phyloP scores from a whole-genome alignment of 2,329 filamentous ascomycete species.

The Neofusicoccum ribis region DNA sequence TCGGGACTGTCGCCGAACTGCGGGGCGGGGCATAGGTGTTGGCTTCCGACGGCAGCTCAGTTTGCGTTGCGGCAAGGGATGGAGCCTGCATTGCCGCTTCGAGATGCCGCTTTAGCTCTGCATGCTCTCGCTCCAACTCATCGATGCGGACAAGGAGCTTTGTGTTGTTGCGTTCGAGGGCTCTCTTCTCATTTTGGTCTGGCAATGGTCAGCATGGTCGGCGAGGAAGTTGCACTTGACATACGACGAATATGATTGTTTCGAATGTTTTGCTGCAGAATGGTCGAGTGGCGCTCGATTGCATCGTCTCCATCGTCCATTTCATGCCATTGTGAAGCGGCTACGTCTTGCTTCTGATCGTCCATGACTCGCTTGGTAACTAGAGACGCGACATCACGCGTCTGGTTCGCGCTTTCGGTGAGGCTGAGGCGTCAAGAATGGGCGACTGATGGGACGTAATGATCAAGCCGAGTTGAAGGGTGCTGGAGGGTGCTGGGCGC shows the following conservation, averaged over 20 bases:
- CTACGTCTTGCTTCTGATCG: neutral
- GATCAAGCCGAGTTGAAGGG: neutral
- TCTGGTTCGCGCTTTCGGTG: neutral
- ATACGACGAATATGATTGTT: neutral
- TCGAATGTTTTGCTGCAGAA: neutral
- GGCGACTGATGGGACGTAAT: neutral
- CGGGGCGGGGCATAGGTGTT: neutral
- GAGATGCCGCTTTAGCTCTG: conserved; percentile 22
- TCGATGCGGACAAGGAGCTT: conserved; percentile 3
- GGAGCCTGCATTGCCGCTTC: neutral
- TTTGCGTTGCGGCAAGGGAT: neutral
- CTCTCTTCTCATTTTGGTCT: conserved; percentile 5
- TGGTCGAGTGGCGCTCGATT: neutral
- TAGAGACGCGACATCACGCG: conserved; percentile 3
- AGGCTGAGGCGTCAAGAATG: neutral
- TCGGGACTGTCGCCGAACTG: neutral
- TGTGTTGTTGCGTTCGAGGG: neutral
- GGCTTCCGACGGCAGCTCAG: neutral
- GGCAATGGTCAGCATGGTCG: neutral
- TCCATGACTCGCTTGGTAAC: conserved; percentile 1
- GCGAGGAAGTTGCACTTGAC: neutral
- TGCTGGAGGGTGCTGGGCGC: neutral
- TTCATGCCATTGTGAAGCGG: neutral
- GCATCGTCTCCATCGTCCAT: neutral
- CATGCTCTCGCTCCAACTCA: conserved; percentile 20